Evolutionary conservation across 306 rosid species (phyloP).

Genomic region (Cucumis melo): DNA sequence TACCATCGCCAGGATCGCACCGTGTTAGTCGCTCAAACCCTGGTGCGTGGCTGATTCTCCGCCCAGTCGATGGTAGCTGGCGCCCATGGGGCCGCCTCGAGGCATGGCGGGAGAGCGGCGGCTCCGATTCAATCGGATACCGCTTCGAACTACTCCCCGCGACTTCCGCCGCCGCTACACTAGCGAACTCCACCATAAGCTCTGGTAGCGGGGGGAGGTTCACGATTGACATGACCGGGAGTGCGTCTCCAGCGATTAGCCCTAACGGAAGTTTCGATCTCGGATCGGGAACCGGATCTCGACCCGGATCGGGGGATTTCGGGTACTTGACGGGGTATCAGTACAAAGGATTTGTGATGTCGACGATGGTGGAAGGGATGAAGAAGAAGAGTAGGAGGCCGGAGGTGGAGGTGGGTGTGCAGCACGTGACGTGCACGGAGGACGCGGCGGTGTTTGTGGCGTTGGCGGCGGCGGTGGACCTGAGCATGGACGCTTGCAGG

Average conservation of each 20-base stretch:
- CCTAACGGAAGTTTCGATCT: constrained; percentile 29
- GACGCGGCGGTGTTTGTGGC: constrained; percentile 45
- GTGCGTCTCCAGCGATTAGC: constrained; percentile 18
- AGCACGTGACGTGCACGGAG: constrained; percentile 42
- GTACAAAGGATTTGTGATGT: constrained; percentile 38
- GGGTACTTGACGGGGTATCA: constrained; percentile 6
- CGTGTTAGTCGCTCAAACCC: constrained; percentile 40
- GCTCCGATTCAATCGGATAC: constrained; percentile 27
- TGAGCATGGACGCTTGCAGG: constrained; percentile 40
- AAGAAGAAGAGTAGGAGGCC: constrained; percentile 22
- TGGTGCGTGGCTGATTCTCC: constrained; percentile 39
- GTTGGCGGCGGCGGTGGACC: constrained; percentile 37
- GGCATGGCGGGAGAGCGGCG: constrained; percentile 32
- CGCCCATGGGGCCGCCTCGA: constrained; percentile 44
- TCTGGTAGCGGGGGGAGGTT: constrained; percentile 25
- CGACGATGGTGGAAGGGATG: constrained; percentile 31
- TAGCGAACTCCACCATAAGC: constrained; percentile 19
- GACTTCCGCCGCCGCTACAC: constrained; percentile 11
- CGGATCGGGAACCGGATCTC: constrained; percentile 22
- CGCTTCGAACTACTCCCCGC: constrained; percentile 21
- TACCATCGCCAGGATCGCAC: constrained; percentile 28
- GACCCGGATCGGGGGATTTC: constrained; percentile 33
- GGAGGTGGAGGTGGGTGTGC: constrained; percentile 36
- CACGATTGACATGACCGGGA: constrained; percentile 23
- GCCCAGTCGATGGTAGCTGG: constrained; percentile 34